These are phyloP conservation scores for Prunus dulcis DNA, from an alignment of 306 rosid genomes.

Conservation along the genomic window DNA sequence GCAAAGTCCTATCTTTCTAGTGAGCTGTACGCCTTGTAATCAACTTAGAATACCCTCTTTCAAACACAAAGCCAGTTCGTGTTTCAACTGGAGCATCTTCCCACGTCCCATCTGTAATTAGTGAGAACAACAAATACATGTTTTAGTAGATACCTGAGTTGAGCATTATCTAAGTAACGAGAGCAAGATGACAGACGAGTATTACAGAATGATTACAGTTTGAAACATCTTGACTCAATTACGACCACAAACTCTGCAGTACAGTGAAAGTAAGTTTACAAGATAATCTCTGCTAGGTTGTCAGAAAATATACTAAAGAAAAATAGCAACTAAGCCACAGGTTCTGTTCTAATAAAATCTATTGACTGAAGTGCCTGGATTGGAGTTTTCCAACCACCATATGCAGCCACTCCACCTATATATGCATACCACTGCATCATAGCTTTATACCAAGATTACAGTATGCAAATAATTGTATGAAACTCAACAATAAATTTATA, in stretches of 20 bases:
- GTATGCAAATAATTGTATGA: conserved; percentile 3
- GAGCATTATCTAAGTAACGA: conserved; percentile 3
- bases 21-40: conserved; percentile 27
- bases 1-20: conserved; percentile 15
- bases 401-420: background rate
- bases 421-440: background rate
- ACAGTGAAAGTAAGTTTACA: background rate
- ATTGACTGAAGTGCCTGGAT: conserved; percentile 6
- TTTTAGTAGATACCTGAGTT: conserved; percentile 7
- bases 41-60: conserved; percentile 53
- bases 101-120: conserved; percentile 64
- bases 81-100: conserved; percentile 76
- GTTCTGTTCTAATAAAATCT: conserved; percentile 4
- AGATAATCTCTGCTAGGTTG: background rate
- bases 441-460: conserved; percentile 17
- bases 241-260: background rate
- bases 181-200: background rate
- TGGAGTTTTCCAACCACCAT: background rate
- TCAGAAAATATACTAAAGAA: background rate
- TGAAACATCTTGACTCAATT: background rate
- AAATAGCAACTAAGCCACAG: background rate
- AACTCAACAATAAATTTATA: conserved; percentile 11
- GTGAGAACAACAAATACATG: conserved; percentile 1
- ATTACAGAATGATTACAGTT: background rate
- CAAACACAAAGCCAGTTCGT: conserved; percentile 60